These are phyloP conservation scores for Leishmania tarentolae DNA, from an alignment of 208 protist genomes.

Conservation along the genomic window DNA sequence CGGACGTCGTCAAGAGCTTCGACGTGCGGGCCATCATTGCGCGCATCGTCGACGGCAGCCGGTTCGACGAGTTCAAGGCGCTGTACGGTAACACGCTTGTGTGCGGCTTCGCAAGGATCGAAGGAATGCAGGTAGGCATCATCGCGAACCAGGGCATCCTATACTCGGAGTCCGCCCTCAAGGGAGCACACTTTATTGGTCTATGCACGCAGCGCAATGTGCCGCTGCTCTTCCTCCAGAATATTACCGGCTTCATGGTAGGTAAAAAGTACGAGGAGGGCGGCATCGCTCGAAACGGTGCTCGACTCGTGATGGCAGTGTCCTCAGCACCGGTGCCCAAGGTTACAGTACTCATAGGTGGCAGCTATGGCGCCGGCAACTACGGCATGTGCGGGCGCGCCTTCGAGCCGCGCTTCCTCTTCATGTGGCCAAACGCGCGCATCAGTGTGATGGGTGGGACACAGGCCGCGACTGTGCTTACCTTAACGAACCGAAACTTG, in stretches of 20 bases:
- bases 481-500: constrained; percentile 69
- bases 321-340: constrained; percentile 94
- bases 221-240: constrained; percentile 97
- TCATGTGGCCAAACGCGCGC: constrained; percentile 97
- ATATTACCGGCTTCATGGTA: constrained; percentile 96
- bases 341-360: constrained; percentile 95
- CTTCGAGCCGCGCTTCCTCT: constrained; percentile 93
- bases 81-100: constrained; percentile 94
- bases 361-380: constrained; percentile 97
- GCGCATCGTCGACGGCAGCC: constrained; percentile 93
- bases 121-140: constrained; percentile 96
- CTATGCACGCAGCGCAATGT: constrained; percentile 94
- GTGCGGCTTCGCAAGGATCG: constrained; percentile 92
- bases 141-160: constrained; percentile 97
- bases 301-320: constrained; percentile 96
- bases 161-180: constrained; percentile 91
- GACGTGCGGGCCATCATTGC: constrained; percentile 91
- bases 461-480: constrained; percentile 93
- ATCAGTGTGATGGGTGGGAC: constrained; percentile 98
- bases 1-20: constrained; percentile 87
- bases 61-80: constrained; percentile 96
- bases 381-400: constrained; percentile 98
- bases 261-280: constrained; percentile 91
- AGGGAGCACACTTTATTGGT: constrained; percentile 96
- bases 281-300: constrained; percentile 97